These are phyloP conservation scores for Plasmodium ovale DNA, from an alignment of 169 alveolate genomes.

Conservation along the genomic window DNA sequence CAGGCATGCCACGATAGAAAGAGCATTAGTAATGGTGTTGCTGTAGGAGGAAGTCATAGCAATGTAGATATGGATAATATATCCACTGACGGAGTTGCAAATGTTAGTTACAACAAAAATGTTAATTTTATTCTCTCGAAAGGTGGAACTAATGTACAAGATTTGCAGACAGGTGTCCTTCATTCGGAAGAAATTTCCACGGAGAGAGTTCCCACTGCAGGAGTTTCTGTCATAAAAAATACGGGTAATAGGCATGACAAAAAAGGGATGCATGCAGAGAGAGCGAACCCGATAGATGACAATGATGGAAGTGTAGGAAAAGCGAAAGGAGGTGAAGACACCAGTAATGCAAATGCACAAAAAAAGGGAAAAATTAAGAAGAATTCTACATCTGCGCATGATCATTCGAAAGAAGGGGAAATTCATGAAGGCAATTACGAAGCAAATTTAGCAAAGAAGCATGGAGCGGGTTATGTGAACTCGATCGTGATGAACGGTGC, in stretches of 20 bases:
- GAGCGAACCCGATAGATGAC: background rate
- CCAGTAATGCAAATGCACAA: background rate
- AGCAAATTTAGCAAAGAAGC: background rate
- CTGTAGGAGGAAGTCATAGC: background rate
- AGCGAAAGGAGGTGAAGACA: background rate
- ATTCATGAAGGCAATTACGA: background rate
- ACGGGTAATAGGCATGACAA: background rate
- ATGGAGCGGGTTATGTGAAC: too few species aligned
- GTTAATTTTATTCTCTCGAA: slow-evolving; percentile 29
- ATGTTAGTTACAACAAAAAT: slow-evolving; percentile 12
- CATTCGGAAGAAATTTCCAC: background rate
- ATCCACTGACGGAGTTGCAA: background rate
- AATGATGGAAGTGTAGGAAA: background rate
- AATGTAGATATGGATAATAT: background rate
- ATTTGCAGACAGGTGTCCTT: background rate
- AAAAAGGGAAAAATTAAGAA: background rate
- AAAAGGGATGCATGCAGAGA: background rate
- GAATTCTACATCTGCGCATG: background rate
- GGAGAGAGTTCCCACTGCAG: background rate
- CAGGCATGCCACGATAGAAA: background rate
- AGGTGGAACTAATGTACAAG: background rate
- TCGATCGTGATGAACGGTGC: too few species aligned
- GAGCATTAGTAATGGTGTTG: background rate
- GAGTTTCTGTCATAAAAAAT: background rate
- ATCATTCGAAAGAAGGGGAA: background rate